Percentiles rank a stretch among this genome's conserved stretches.
Evolutionary conservation across 106 monocot genomes (phyloP).

Genomic region (Allium fistulosum): DNA sequence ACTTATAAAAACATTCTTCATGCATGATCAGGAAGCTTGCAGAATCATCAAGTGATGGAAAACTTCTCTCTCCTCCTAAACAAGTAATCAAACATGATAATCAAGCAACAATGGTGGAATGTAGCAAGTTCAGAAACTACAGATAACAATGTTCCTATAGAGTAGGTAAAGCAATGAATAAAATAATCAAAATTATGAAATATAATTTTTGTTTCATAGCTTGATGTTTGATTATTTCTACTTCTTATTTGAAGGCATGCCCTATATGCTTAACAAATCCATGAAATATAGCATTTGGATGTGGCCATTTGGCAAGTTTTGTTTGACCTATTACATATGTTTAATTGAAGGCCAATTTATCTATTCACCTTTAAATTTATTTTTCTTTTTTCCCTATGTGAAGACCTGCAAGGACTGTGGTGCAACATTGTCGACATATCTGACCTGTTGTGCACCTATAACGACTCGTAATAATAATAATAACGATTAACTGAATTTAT

Average conservation of each 20-base stretch:
- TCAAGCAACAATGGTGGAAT: slow-evolving; percentile 14
- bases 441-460: slow-evolving; percentile 22
- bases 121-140: slow-evolving; percentile 19
- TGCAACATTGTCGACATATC: too few relatives aligned
- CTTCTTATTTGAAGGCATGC: slow-evolving; percentile 46
- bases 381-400: too few relatives aligned
- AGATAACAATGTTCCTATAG: slow-evolving; percentile 24
- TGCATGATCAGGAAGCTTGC: slow-evolving; percentile 32
- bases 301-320: slow-evolving; percentile 58
- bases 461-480: slow-evolving; percentile 18
- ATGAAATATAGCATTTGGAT: slow-evolving; percentile 92
- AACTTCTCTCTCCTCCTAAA: too few relatives aligned
- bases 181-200: too few relatives aligned
- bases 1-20: too few relatives aligned
- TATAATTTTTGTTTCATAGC: background rate
- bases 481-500: too few relatives aligned
- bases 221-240: slow-evolving; percentile 5
- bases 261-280: slow-evolving; percentile 83
- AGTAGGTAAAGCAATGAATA: slow-evolving; percentile 61
- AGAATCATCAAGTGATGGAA: slow-evolving; percentile 6
- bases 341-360: background rate
- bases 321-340: background rate
- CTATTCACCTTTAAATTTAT: background rate
- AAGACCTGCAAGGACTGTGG: too few relatives aligned
- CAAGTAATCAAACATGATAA: too few relatives aligned